phyloP scores from a whole-genome alignment of 306 rosid species.

The Rosa persica region DNA sequence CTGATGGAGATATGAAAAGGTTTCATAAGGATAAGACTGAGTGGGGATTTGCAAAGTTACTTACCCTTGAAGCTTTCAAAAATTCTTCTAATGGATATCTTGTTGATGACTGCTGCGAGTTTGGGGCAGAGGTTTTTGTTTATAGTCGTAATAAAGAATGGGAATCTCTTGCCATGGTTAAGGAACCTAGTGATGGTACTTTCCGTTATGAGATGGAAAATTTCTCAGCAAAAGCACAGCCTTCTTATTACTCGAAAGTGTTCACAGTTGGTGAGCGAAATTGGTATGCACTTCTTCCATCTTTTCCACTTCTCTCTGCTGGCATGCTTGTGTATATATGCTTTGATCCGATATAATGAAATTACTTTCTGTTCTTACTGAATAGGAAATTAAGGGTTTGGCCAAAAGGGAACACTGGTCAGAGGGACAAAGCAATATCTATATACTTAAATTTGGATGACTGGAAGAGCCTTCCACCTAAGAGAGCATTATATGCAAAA shows the following conservation, averaged over 20 bases:
- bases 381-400: neutral
- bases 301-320: neutral
- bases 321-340: neutral
- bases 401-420: neutral
- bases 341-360: neutral
- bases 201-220: neutral
- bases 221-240: neutral
- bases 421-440: neutral
- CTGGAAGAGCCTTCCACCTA: conserved; percentile 3
- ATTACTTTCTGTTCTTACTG: neutral
- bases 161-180: neutral
- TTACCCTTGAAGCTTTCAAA: conserved; percentile 5
- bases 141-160: neutral
- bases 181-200: neutral
- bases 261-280: neutral
- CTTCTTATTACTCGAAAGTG: neutral
- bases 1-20: neutral
- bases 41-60: conserved; percentile 18
- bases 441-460: neutral
- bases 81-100: conserved; percentile 11
- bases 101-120: conserved; percentile 15
- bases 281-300: neutral
- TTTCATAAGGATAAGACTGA: neutral
- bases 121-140: conserved; percentile 15
- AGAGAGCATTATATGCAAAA: neutral